A percentile compares a stretch with the other conserved stretches of the same genome.
phyloP scores from a whole-genome alignment of 768 basidiomycete genomes.

The Naganishia vishniacii region DNA sequence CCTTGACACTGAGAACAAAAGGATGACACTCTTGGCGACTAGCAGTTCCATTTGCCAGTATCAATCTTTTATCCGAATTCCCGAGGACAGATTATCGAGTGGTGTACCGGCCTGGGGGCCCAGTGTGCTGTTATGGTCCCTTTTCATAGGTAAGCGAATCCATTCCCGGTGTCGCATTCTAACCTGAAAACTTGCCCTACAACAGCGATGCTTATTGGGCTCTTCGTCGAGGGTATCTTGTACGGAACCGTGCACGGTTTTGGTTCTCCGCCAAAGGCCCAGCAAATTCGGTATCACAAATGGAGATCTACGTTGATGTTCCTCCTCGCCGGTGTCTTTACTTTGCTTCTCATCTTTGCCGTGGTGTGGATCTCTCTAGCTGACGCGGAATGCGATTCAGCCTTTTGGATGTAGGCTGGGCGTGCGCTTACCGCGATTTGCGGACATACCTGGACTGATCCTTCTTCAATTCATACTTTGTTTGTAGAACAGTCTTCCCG shows the following conservation, averaged over 20 bases:
- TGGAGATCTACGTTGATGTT: neutral
- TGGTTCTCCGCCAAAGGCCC: too few relatives aligned
- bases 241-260: neutral
- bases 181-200: too few relatives aligned
- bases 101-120: neutral
- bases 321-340: neutral
- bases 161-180: too few relatives aligned
- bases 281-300: neutral
- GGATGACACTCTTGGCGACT: too few relatives aligned
- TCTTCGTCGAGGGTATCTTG: neutral
- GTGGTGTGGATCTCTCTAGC: neutral
- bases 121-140: neutral
- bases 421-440: neutral
- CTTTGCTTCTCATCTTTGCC: neutral
- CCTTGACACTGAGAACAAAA: neutral
- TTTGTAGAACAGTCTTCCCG: neutral
- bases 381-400: neutral
- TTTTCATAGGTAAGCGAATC: neutral
- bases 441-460: neutral
- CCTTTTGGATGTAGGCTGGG: neutral
- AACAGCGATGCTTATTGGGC: too few relatives aligned
- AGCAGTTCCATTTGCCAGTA: neutral
- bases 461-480: neutral
- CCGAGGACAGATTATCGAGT: neutral
- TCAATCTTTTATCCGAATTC: neutral